Evolutionary conservation across 2,329 filamentous ascomycete genomes (phyloP).

Genomic region (Colletotrichum sp.): DNA sequence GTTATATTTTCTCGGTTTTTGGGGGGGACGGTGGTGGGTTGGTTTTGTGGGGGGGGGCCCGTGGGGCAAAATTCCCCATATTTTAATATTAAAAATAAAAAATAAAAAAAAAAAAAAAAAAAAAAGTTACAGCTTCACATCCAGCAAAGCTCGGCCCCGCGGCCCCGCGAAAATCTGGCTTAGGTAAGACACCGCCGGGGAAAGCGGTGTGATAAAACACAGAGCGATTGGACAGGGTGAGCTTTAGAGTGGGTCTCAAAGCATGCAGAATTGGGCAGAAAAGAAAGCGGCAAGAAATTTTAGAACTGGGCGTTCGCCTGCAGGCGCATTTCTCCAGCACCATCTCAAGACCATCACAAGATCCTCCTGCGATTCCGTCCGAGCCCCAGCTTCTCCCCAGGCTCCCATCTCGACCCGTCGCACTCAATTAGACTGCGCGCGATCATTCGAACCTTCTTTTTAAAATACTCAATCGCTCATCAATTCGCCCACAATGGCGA

Average conservation of each 20-base stretch:
- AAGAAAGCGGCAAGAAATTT: not conserved
- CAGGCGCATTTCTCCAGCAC: not conserved
- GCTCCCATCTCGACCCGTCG: not conserved
- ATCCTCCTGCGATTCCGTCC: not conserved
- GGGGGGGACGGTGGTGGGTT: too few relatives aligned
- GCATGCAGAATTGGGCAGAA: not conserved
- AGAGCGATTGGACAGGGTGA: not conserved
- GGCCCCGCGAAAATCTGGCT: slow-evolving; percentile 13
- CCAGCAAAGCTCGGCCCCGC: not conserved
- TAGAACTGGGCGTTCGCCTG: not conserved
- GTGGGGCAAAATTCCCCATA: too few relatives aligned
- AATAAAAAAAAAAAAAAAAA: not conserved
- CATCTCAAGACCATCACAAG: not conserved
- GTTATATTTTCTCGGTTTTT: too few relatives aligned
- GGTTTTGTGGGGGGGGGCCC: too few relatives aligned
- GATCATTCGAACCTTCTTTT: slow-evolving; percentile 8
- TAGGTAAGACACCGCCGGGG: not conserved
- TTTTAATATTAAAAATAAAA: too few relatives aligned
- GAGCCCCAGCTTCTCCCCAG: not conserved
- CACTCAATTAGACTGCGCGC: not conserved
- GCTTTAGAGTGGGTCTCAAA: not conserved
- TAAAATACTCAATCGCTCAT: not conserved
- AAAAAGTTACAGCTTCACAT: not conserved
- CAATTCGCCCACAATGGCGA: slow-evolving; percentile 66
- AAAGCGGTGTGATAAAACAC: not conserved